Conservation (phyloP, 2,329 filamentous ascomycete species). For the Colletotrichum tanaceti region DNA sequence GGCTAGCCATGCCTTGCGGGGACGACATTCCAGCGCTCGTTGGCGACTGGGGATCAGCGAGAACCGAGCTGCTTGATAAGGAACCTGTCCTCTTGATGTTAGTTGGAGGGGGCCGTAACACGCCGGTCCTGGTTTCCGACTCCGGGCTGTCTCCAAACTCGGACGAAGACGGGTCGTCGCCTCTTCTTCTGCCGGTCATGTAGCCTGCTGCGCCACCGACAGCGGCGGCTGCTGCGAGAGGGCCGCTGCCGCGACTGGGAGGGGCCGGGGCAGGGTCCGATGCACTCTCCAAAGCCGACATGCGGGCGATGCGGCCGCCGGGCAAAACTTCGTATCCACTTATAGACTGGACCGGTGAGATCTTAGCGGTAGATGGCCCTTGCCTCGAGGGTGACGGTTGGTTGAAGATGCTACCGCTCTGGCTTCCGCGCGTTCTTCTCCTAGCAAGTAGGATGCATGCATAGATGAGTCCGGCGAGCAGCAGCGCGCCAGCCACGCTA, state of each 20-base stretch:
- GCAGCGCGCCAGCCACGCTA: slow-evolving; percentile 74
- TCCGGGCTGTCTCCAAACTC: slow-evolving; percentile 77
- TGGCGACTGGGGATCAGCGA: slow-evolving; percentile 81
- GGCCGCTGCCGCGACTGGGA: slow-evolving; percentile 45
- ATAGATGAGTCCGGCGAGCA: slow-evolving; percentile 78
- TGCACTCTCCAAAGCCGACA: slow-evolving; percentile 90
- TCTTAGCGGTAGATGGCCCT: slow-evolving; percentile 57
- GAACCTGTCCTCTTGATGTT: slow-evolving; percentile 83
- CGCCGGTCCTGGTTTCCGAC: slow-evolving; percentile 68
- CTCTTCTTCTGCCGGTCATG: slow-evolving; percentile 57
- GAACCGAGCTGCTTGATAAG: slow-evolving; percentile 83
- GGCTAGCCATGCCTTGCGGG: slow-evolving; percentile 83
- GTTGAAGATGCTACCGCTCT: slow-evolving; percentile 83
- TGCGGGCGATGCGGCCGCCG: slow-evolving; percentile 90
- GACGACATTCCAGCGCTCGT: slow-evolving; percentile 82
- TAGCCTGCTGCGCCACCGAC: slow-evolving; percentile 61
- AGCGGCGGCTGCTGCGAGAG: slow-evolving; percentile 52
- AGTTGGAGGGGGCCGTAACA: slow-evolving; percentile 68
- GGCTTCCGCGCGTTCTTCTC: slow-evolving; percentile 68
- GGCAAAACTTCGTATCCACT: slow-evolving; percentile 80
- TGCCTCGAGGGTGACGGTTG: slow-evolving; percentile 81
- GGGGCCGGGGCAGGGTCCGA: slow-evolving; percentile 69
- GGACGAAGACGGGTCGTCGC: slow-evolving; percentile 73
- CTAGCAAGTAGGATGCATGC: slow-evolving; percentile 67
- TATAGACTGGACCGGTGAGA: slow-evolving; percentile 44